These are phyloP conservation scores for Radiomyces spectabilis DNA, from an alignment of 192 early-diverging fungal species.

Conservation along the genomic window DNA sequence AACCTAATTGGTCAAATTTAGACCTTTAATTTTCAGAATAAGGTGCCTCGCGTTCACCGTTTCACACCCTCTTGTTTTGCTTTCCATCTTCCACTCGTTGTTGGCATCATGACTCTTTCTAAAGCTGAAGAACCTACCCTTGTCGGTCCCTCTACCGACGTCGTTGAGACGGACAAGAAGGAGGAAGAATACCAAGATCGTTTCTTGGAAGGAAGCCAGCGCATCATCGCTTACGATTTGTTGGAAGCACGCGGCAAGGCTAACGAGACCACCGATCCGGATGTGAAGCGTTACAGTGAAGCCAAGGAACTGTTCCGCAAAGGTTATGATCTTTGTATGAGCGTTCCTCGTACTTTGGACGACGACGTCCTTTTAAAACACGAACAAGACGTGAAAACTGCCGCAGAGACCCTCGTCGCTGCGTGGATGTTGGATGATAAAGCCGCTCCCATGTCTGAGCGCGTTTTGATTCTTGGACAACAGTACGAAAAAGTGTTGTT, in stretches of 20 bases:
- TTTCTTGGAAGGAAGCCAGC: conserved; percentile 29
- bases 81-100: too few relatives aligned
- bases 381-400: conserved; percentile 40
- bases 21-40: too few relatives aligned
- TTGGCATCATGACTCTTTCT: too few relatives aligned
- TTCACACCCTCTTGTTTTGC: too few relatives aligned
- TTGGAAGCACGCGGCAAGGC: conserved; percentile 35
- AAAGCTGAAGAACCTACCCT: too few relatives aligned
- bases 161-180: neutral
- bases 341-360: conserved; percentile 41
- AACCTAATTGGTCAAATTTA: too few relatives aligned
- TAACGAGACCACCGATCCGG: conserved; percentile 39
- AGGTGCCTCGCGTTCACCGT: too few relatives aligned
- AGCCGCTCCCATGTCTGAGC: conserved; percentile 49
- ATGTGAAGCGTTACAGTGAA: conserved; percentile 42
- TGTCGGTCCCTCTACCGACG: too few relatives aligned
- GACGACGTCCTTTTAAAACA: conserved; percentile 37
- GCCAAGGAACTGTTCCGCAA: conserved; percentile 45
- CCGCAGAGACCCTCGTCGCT: conserved; percentile 45
- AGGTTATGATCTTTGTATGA: conserved; percentile 40
- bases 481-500: conserved; percentile 48
- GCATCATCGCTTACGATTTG: conserved; percentile 38
- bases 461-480: conserved; percentile 51
- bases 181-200: conserved; percentile 28
- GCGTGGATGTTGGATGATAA: conserved; percentile 57